Conservation (phyloP, 805 yeast species). For the Soucietia sequanensis region DNA sequence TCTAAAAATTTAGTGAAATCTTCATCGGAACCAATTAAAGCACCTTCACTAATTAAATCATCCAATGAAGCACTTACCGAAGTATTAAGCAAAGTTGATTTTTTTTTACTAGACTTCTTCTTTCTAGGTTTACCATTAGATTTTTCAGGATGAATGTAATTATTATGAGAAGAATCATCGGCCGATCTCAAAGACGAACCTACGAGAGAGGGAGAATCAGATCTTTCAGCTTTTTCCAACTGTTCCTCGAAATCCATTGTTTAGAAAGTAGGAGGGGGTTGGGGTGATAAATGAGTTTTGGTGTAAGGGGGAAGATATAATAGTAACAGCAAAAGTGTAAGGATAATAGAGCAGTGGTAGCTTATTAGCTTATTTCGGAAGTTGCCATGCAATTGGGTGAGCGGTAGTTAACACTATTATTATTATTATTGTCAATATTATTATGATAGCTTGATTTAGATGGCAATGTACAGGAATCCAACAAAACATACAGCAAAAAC, state of each 20-base stretch:
- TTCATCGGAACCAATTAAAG: slow-evolving; percentile 49
- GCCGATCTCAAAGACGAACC: slow-evolving; percentile 52
- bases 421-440: too few relatives aligned
- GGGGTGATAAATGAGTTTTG: too few relatives aligned
- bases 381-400: too few relatives aligned
- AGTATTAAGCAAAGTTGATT: slow-evolving; percentile 13
- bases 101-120: slow-evolving; percentile 11
- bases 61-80: slow-evolving; percentile 54
- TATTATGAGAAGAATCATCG: slow-evolving; percentile 44
- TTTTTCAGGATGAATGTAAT: slow-evolving; percentile 46
- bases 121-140: slow-evolving; percentile 18
- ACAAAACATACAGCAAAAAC: too few relatives aligned
- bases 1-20: slow-evolving; percentile 54
- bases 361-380: too few relatives aligned
- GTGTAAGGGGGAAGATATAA: too few relatives aligned
- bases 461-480: too few relatives aligned
- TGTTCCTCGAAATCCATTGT: slow-evolving; percentile 53
- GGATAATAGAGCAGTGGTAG: too few relatives aligned
- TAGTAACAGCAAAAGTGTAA: too few relatives aligned
- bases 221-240: slow-evolving; percentile 50
- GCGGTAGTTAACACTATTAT: too few relatives aligned
- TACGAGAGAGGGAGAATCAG: slow-evolving; percentile 49
- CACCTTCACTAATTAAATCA: slow-evolving; percentile 48
- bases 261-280: too few relatives aligned
- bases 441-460: too few relatives aligned